These are phyloP conservation scores for Leishmania major DNA, from an alignment of 208 protist genomes.

Conservation along the genomic window DNA sequence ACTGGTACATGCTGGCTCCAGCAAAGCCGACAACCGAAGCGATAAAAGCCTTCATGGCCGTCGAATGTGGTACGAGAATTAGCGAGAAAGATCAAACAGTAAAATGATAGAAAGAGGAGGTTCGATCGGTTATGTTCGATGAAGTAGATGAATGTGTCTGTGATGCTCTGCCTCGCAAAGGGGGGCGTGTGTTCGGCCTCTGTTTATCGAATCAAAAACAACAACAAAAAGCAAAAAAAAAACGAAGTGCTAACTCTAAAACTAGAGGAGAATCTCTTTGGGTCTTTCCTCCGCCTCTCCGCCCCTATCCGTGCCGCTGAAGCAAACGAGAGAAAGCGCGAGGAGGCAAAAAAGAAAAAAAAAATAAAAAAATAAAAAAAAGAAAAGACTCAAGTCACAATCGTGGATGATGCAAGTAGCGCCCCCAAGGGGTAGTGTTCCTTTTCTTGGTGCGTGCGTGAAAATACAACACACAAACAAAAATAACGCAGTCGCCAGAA, in stretches of 20 bases:
- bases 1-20: slow-evolving; percentile 40
- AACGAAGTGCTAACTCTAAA: not conserved
- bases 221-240: no score
- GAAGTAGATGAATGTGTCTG: not conserved
- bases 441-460: slow-evolving; percentile 1
- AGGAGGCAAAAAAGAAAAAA: not conserved
- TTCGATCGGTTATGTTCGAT: not conserved
- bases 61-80: not conserved
- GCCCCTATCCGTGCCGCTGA: not conserved
- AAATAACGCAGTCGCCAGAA: not conserved
- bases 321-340: no score
- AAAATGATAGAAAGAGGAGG: not conserved
- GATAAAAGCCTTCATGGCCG: slow-evolving; percentile 50
- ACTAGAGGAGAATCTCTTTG: not conserved
- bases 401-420: not conserved
- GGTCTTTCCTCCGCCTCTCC: not conserved
- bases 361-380: not conserved
- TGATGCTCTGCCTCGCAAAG: not conserved
- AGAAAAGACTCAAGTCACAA: not conserved
- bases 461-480: not conserved
- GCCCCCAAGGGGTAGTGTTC: not conserved
- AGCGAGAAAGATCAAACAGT: not conserved
- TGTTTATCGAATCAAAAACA: not conserved
- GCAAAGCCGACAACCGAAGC: slow-evolving; percentile 34
- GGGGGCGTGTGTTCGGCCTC: no score